Evolutionary conservation across 345 rosid genomes (phyloP), one percentile per base, ranked within the genome.

Genomic region (Bruguiera sexangula): DNA sequence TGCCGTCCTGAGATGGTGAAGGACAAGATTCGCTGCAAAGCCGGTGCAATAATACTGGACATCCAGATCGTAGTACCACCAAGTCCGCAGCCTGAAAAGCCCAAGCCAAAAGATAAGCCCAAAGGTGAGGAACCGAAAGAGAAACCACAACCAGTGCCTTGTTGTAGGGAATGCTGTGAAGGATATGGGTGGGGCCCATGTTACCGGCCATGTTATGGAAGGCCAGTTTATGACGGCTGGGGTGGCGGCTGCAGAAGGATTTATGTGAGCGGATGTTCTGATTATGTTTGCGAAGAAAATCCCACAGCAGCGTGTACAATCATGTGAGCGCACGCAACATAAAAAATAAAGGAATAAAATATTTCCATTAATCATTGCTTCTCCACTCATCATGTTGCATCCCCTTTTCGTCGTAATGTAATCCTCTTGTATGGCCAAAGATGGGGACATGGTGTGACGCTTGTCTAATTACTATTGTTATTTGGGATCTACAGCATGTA

Each of bases 1-100:
- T 89, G 97, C 74, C 78, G 80, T 62, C 98, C 97, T 4, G 97
- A 93, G 57, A 86, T 71, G 76, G 80, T 89, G 19, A 82, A 78
- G 77, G 79, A 80, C 69, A 86, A 86, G 71, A 70, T 90, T 18
- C 75, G 82, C 55, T 69, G 79, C 73, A 85, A 81, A 72, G 93
- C 88, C 2, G 86, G 86, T n/a, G 82, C 81, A 15, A 59, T 82
- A 6, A 79, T 88, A 52, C 76, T 84, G 69, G 80, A 90, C 65
- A 84, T 90, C 18, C 85, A 80, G 73, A 82, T 86, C 73, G 2
- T 1, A 1, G 36, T 70, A 62, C 79, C 78, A 0, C 63, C 69
- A 7, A 27, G 2, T 27, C 29, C 29, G 29, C 29, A 27, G 29
- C 1, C 29, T 27, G 2, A 27, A 2, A 27, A 27, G 29, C 2